Conservation (phyloP, 2,329 filamentous ascomycete genomes). For the Alternaria conjuncta region DNA sequence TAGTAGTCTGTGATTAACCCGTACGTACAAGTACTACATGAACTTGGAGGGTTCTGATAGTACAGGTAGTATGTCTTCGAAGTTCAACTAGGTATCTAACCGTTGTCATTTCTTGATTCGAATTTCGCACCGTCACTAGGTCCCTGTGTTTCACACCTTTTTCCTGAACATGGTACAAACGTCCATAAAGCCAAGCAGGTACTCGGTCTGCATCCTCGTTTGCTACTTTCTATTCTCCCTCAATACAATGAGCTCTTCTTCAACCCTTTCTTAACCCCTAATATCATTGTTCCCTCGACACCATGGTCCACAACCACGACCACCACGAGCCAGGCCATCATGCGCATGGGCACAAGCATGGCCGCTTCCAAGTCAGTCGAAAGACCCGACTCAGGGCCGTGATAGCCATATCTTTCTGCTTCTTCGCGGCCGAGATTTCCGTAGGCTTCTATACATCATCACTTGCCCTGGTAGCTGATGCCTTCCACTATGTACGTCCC, state of each 20-base stretch:
- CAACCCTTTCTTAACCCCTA: neutral
- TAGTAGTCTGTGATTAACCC: neutral
- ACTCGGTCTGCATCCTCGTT: neutral
- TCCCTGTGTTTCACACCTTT: neutral
- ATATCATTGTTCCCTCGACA: neutral
- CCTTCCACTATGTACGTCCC: conserved; percentile 74
- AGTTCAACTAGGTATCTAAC: neutral
- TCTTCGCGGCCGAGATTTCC: conserved; percentile 59
- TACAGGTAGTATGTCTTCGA: neutral
- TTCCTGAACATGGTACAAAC: neutral
- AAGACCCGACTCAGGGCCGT: conserved; percentile 47
- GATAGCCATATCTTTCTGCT: conserved; percentile 55
- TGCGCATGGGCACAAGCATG: conserved; percentile 11
- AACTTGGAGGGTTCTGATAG: neutral
- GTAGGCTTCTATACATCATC: conserved; percentile 75
- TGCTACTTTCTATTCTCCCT: neutral
- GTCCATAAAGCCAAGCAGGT: neutral
- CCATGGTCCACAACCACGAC: conserved; percentile 24
- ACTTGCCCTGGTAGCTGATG: conserved; percentile 75
- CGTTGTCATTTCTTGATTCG: neutral
- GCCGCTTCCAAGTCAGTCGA: conserved; percentile 33
- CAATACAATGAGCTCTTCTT: neutral
- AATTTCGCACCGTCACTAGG: neutral
- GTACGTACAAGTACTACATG: neutral
- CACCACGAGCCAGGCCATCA: conserved; percentile 9